Percentiles rank a stretch among this genome's conserved stretches.
Evolutionary conservation across 2,329 filamentous ascomycete genomes (phyloP).

Genomic region (Phoma sp.): DNA sequence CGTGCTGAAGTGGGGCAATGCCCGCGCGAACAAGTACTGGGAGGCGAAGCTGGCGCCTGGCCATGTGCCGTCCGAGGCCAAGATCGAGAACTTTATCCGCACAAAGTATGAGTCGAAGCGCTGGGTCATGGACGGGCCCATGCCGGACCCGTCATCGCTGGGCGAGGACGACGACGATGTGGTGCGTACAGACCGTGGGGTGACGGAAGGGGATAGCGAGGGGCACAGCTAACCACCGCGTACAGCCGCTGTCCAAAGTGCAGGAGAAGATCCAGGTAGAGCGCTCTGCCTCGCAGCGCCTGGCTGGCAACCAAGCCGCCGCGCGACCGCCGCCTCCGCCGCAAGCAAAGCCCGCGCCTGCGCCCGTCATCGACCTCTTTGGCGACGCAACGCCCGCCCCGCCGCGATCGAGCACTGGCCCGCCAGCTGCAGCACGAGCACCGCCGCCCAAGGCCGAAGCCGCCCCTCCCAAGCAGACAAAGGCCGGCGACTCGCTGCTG

Average conservation of each 20-base stretch:
- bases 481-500: conserved; percentile 82
- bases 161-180: conserved; percentile 84
- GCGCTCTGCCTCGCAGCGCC: conserved; percentile 62
- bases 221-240: conserved; percentile 16
- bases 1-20: conserved; percentile 93
- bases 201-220: conserved; percentile 26
- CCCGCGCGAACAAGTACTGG: conserved; percentile 97
- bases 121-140: conserved; percentile 98
- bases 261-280: conserved; percentile 74
- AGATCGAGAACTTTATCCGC: conserved; percentile 99
- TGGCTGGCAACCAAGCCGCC: conserved; percentile 44
- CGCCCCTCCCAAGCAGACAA: conserved; percentile 65
- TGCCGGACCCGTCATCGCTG: conserved; percentile 88
- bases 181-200: conserved; percentile 55
- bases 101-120: conserved; percentile 99
- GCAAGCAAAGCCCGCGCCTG: conserved; percentile 50
- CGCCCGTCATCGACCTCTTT: conserved; percentile 72
- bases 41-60: conserved; percentile 90
- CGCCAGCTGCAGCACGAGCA: conserved; percentile 58
- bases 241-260: conserved; percentile 68
- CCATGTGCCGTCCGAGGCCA: conserved; percentile 92
- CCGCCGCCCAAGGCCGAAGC: conserved; percentile 70
- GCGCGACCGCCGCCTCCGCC: conserved; percentile 38
- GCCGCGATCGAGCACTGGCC: conserved; percentile 74
- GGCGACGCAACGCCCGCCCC: conserved; percentile 73